These are phyloP conservation scores for Calocybe gangraenosa DNA, from an alignment of 768 basidiomycete species.

Conservation along the genomic window DNA sequence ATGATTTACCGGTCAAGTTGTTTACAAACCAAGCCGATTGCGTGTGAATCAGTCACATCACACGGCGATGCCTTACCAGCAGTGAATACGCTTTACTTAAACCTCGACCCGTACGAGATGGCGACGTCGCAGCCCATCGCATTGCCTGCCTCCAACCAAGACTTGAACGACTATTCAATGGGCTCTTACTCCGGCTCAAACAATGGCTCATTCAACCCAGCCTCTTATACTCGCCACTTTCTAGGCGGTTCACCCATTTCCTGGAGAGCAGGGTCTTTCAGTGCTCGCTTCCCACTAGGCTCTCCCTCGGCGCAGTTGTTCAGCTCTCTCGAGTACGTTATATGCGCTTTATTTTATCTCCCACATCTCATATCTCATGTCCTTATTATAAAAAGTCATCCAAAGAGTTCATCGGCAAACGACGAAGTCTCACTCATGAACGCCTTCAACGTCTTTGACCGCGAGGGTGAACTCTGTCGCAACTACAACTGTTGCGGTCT, in stretches of 20 bases:
- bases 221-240: slow-evolving; percentile 64
- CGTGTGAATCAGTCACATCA: too few species aligned
- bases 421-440: slow-evolving; percentile 61
- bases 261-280: slow-evolving; percentile 65
- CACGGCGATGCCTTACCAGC: too few species aligned
- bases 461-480: slow-evolving; percentile 76
- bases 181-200: slow-evolving; percentile 47
- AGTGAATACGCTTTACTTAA: slow-evolving; percentile 4
- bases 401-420: slow-evolving; percentile 43
- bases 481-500: slow-evolving; percentile 90
- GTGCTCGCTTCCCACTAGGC: slow-evolving; percentile 58
- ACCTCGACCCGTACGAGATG: slow-evolving; percentile 13
- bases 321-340: slow-evolving; percentile 61
- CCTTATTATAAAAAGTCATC: slow-evolving; percentile 18
- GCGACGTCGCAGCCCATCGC: slow-evolving; percentile 41
- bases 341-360: neutral
- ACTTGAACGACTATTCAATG: slow-evolving; percentile 27
- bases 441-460: slow-evolving; percentile 61
- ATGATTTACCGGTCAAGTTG: too few species aligned
- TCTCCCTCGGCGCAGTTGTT: slow-evolving; percentile 60
- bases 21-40: too few species aligned
- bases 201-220: slow-evolving; percentile 54
- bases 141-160: slow-evolving; percentile 28
- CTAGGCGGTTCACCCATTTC: slow-evolving; percentile 65
- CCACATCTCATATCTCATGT: too few species aligned